phyloP scores from a whole-genome alignment of 345 rosid genomes.

The Carallia pectinifolia region DNA sequence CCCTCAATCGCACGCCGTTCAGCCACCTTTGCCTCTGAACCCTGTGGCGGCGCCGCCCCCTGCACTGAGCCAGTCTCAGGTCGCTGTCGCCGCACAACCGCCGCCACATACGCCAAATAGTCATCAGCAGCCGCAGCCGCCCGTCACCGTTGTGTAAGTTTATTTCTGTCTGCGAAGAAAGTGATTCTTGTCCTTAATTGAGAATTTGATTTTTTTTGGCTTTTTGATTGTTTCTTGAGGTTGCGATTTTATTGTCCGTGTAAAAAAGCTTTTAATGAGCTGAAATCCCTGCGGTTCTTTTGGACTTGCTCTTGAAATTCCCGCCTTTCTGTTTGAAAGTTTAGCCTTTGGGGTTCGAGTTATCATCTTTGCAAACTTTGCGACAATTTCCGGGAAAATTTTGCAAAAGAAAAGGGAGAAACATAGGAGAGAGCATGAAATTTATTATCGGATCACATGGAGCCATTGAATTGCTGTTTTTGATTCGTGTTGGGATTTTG shows the following conservation, averaged over 20 bases:
- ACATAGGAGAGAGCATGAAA: no score
- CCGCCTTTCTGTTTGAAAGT: not conserved
- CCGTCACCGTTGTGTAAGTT: constrained; percentile 62
- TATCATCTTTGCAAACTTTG: constrained; percentile 4
- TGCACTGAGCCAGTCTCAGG: constrained; percentile 19
- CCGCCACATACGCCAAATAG: constrained; percentile 26
- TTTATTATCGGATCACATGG: no score
- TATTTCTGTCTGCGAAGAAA: not conserved
- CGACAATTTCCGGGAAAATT: no score
- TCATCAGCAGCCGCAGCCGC: constrained; percentile 32
- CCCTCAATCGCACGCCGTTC: constrained; percentile 31
- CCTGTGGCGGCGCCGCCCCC: constrained; percentile 7
- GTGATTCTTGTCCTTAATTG: not conserved
- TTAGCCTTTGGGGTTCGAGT: not conserved
- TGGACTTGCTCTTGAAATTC: not conserved
- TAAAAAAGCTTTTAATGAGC: not conserved
- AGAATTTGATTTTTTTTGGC: not conserved
- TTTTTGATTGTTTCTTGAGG: not conserved
- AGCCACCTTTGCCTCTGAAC: constrained; percentile 17
- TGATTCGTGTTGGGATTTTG: no score
- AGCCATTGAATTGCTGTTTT: no score
- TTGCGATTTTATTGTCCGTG: not conserved
- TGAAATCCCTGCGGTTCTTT: not conserved
- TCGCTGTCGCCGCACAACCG: constrained; percentile 15
- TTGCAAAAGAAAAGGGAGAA: no score